Base-by-base conservation (phyloP, 108 stramenopile genomes). In the Cylindrotheca fusiformis region DNA sequence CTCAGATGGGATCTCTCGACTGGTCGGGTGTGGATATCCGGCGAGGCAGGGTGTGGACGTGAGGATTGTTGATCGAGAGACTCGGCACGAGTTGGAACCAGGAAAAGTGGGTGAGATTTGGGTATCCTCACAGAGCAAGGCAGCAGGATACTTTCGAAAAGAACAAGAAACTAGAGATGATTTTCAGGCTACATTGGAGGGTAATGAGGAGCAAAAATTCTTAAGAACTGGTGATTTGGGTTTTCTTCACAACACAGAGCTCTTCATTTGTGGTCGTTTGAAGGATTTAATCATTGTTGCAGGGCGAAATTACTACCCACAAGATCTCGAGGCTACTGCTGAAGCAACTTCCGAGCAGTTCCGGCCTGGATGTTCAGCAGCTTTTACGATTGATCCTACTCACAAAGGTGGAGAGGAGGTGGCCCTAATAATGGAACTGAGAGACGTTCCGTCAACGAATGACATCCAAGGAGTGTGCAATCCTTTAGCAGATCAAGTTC, bases 241-340 rank as follows among this genome's bases (percentile, higher is more conserved):
- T 4, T 99, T 99, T 68, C 14, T 99, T 19, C 87, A 96, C 70
- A 60, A 91, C 0, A 81, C 76, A 1, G 97, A 99, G 68, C 75
- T 99, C 14, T 99, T 96, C 74, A 87, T 99, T 59, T 93, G 92
- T 59, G 96, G 97, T 12, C 80, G 98, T 49, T 68, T 93, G 25
- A 99, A 99, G 78, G 99, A 99, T 81, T 78, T 99, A 47, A 94
- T 99, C 62, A 99, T 99, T 60, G 83, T 99, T 14, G 84, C 95
- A 8, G 99, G 99, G 1, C 68, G 96, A 19, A 99, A 99, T 69
- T 95, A 99, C 58, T 99, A 98, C 69, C 99, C 99, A 2, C 98
- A 98, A 70, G 99, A 99, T 69, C 75, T 99, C 6, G 99, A 99
- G 69, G 84, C 86, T 22, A 90, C 96, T 17, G 97, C 88, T 3